Conservation (phyloP, 768 basidiomycete genomes). For the Tylopilus felleus region DNA sequence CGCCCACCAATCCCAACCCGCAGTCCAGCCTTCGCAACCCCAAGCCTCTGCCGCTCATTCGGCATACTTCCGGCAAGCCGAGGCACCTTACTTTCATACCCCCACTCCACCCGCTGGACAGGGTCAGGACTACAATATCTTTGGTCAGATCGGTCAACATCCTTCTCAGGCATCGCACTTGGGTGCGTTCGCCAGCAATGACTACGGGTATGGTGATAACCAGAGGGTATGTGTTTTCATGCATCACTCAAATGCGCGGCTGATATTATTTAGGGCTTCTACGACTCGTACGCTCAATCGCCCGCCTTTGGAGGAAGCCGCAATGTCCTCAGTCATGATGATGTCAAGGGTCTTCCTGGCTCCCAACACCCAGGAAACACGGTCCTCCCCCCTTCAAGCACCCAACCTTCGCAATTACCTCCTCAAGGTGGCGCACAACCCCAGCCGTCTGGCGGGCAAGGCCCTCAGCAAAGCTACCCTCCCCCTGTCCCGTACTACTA, state of each 20-base stretch:
- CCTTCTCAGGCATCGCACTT: constrained; percentile 49
- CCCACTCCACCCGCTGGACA: constrained; percentile 72
- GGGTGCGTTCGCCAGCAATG: constrained; percentile 54
- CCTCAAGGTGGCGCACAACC: constrained; percentile 49
- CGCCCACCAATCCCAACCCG: constrained; percentile 42
- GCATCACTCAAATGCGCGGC: constrained; percentile 2
- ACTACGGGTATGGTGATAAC: constrained; percentile 67
- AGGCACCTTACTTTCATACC: constrained; percentile 72
- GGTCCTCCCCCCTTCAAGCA: constrained; percentile 49
- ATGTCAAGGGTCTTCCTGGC: constrained; percentile 65
- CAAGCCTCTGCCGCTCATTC: constrained; percentile 61
- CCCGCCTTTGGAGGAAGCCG: constrained; percentile 58
- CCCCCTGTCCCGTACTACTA: constrained; percentile 60
- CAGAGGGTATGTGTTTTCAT: constrained; percentile 50
- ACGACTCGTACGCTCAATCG: constrained; percentile 69
- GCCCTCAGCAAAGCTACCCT: constrained; percentile 62
- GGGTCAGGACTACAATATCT: constrained; percentile 58
- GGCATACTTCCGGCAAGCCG: constrained; percentile 65
- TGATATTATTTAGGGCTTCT: constrained; percentile 55
- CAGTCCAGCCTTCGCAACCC: constrained; percentile 31
- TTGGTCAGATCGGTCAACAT: constrained; percentile 62
- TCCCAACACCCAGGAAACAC: constrained; percentile 52
- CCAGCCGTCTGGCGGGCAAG: constrained; percentile 59
- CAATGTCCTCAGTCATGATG: constrained; percentile 67
- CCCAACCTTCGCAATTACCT: constrained; percentile 52